Percentiles rank a stretch among this genome's conserved stretches.
Evolutionary conservation across 2,329 filamentous ascomycete species (phyloP).

Genomic region (Onygenales sp.): DNA sequence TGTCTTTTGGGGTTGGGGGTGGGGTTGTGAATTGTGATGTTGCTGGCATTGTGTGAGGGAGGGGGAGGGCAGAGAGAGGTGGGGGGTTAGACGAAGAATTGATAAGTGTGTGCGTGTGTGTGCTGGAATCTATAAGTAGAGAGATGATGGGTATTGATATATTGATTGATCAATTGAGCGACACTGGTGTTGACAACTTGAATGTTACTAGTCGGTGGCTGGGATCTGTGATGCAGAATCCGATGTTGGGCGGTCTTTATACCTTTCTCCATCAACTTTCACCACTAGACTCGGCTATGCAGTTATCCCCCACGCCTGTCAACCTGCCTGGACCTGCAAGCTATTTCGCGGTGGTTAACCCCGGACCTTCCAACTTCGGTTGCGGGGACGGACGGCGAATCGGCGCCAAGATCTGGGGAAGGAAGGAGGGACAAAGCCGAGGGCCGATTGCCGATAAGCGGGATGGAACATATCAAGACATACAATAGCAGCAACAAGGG

Average conservation of each 20-base stretch:
- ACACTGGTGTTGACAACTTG: no score
- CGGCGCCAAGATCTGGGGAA: not conserved
- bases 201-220: no score
- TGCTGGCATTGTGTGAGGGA: not conserved
- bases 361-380: not conserved
- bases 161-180: not conserved
- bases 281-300: no score
- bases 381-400: not conserved
- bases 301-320: no score
- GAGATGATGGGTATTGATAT: not conserved
- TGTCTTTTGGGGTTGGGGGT: slow-evolving; percentile 23
- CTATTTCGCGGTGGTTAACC: no score
- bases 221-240: no score
- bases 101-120: not conserved
- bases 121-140: not conserved
- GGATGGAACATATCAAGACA: not conserved
- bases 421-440: not conserved
- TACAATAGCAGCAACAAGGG: no score
- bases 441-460: not conserved
- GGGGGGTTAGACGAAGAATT: not conserved
- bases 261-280: no score
- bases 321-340: no score
- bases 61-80: not conserved
- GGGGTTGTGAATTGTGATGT: slow-evolving; percentile 19
- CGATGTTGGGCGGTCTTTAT: no score